phyloP scores from a whole-genome alignment of 768 basidiomycete species.

The Russula sp. region DNA sequence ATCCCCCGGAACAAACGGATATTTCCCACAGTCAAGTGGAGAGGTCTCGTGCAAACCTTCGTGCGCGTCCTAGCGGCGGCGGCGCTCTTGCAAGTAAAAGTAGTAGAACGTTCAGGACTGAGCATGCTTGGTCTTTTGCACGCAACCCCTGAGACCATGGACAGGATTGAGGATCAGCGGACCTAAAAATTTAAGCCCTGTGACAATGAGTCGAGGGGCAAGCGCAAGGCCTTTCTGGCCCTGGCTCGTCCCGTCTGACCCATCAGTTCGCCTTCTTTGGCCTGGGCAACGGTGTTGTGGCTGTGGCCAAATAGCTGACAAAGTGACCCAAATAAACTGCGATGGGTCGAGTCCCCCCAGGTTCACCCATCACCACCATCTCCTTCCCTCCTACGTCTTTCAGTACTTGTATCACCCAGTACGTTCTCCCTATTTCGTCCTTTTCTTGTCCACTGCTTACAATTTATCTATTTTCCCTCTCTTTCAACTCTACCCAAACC shows the following conservation, averaged over 20 bases:
- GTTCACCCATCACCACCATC: conserved; percentile 25
- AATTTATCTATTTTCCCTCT: background rate
- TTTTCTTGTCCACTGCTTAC: conserved; percentile 7
- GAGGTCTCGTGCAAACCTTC: too few species aligned
- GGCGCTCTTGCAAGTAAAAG: too few species aligned
- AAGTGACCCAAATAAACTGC: conserved; percentile 33
- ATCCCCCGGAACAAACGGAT: too few species aligned
- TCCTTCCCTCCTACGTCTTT: conserved; percentile 26
- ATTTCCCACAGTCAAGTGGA: background rate
- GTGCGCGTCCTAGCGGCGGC: too few species aligned
- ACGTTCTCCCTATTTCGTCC: conserved; percentile 1
- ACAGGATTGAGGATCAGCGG: too few species aligned
- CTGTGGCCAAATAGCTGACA: conserved; percentile 32
- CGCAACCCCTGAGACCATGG: too few species aligned
- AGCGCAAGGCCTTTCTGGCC: too few species aligned
- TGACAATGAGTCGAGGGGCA: background rate
- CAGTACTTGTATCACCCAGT: conserved; percentile 27
- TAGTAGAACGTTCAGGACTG: too few species aligned
- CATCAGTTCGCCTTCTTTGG: too few species aligned
- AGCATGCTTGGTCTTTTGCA: too few species aligned
- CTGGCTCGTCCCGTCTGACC: too few species aligned
- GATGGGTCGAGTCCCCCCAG: conserved; percentile 15
- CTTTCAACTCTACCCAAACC: background rate
- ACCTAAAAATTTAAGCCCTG: background rate
- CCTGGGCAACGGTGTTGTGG: conserved; percentile 2